Conservation (phyloP, 2,329 filamentous ascomycete species). For the Ophiocordyceps camponoti-floridani region DNA sequence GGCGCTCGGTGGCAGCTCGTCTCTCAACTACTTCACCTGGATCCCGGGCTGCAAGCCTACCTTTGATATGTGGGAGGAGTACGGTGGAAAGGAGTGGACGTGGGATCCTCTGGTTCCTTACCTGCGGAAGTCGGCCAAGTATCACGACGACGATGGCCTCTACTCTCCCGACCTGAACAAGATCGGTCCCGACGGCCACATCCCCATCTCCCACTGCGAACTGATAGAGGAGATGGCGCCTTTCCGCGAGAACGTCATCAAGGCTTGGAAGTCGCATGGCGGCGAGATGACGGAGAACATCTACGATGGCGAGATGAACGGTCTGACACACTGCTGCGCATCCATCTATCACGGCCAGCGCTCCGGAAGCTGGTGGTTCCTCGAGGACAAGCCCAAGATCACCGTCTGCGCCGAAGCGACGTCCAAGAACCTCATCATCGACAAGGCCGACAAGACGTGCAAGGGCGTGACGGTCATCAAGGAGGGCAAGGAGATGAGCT, state of each 20-base stretch:
- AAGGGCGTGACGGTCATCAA: slow-evolving; percentile 26
- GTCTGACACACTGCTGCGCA: slow-evolving; percentile 33
- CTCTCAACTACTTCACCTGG: slow-evolving; percentile 48
- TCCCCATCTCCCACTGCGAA: slow-evolving; percentile 35
- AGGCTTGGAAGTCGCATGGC: slow-evolving; percentile 35
- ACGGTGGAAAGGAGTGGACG: slow-evolving; percentile 49
- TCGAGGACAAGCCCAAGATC: slow-evolving; percentile 35
- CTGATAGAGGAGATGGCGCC: slow-evolving; percentile 30
- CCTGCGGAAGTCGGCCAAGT: slow-evolving; percentile 36
- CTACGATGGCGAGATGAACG: slow-evolving; percentile 34
- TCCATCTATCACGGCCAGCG: slow-evolving; percentile 38
- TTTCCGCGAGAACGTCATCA: slow-evolving; percentile 29
- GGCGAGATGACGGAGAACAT: slow-evolving; percentile 32
- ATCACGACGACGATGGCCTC: slow-evolving; percentile 32
- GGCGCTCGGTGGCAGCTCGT: slow-evolving; percentile 39
- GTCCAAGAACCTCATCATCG: slow-evolving; percentile 35
- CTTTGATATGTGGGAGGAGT: slow-evolving; percentile 51
- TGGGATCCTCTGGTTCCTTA: slow-evolving; percentile 33
- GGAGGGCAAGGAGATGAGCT: slow-evolving; percentile 18
- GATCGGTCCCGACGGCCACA: slow-evolving; percentile 31
- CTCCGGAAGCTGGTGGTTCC: slow-evolving; percentile 29
- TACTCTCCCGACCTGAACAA: slow-evolving; percentile 27
- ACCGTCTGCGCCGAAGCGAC: slow-evolving; percentile 27
- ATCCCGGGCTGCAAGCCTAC: slow-evolving; percentile 37
- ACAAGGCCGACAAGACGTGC: slow-evolving; percentile 14